These are phyloP conservation scores for Taphrina pruni DNA, from an alignment of 1,139 yeast species.

Conservation along the genomic window DNA sequence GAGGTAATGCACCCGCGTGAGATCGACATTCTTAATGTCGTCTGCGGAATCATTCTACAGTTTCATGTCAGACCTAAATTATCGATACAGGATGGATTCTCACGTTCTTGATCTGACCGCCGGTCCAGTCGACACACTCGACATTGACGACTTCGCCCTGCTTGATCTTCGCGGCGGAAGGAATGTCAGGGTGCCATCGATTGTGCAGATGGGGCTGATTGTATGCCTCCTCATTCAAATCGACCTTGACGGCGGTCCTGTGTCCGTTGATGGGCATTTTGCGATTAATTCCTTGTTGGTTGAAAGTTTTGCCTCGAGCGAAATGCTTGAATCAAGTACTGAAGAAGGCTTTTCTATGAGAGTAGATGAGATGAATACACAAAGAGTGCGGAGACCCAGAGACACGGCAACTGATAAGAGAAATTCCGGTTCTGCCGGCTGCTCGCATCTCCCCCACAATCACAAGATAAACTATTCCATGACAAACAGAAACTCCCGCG, in stretches of 20 bases:
- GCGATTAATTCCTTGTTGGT: too few species aligned
- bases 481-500: constrained; percentile 10
- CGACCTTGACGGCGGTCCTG: constrained; percentile 52
- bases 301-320: too few species aligned
- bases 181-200: constrained; percentile 62
- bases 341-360: neutral
- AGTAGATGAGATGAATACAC: neutral
- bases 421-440: constrained; percentile 1
- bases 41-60: constrained; percentile 58
- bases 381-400: constrained; percentile 1
- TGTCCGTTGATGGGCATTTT: constrained; percentile 29
- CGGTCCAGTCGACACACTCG: constrained; percentile 63
- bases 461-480: neutral
- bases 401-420: constrained; percentile 7
- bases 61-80: too few species aligned
- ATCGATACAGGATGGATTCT: too few species aligned
- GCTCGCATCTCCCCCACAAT: too few species aligned
- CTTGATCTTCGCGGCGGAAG: constrained; percentile 53
- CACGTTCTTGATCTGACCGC: constrained; percentile 54
- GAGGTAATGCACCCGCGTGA: constrained; percentile 57
- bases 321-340: neutral
- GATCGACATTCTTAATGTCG: constrained; percentile 57
- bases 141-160: constrained; percentile 58
- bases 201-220: constrained; percentile 59
- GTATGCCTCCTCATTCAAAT: constrained; percentile 56